phyloP scores from a whole-genome alignment of 2,329 filamentous ascomycete genomes.

The Neofusicoccum parvum region DNA sequence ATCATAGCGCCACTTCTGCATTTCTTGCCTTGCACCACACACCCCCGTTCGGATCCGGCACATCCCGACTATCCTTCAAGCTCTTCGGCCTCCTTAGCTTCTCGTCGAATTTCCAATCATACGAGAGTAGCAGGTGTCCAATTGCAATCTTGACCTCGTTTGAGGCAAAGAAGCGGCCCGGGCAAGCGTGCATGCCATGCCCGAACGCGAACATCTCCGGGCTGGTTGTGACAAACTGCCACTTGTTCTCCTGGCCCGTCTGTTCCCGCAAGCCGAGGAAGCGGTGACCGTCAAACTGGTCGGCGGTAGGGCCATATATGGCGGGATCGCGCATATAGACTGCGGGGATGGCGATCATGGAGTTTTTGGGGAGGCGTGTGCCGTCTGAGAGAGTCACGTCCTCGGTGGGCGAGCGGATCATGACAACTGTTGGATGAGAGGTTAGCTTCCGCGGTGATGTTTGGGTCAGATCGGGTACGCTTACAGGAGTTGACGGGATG shows the following conservation, averaged over 20 bases:
- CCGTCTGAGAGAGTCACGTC: conserved; percentile 26
- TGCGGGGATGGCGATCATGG: conserved; percentile 20
- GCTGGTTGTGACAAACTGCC: conserved; percentile 34
- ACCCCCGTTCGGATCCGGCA: neutral
- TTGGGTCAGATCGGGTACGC: neutral
- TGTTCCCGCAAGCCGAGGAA: conserved; percentile 14
- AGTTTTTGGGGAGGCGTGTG: conserved; percentile 19
- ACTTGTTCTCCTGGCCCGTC: neutral
- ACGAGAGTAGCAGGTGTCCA: conserved; percentile 30
- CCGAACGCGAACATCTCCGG: conserved; percentile 30
- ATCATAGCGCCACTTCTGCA: neutral
- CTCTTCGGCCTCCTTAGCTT: neutral
- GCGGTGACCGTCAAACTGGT: conserved; percentile 23
- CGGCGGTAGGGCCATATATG: conserved; percentile 16
- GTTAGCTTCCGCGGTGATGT: neutral
- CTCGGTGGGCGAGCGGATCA: conserved; percentile 21
- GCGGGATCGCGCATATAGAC: conserved; percentile 16
- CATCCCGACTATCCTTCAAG: neutral
- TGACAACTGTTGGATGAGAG: neutral
- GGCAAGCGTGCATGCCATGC: conserved; percentile 36
- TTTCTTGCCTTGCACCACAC: neutral
- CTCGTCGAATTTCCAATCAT: conserved; percentile 29
- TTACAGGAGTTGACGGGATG: conserved; percentile 20
- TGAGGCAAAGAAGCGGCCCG: conserved; percentile 36
- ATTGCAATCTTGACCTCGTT: conserved; percentile 39